phyloP scores from a whole-genome alignment of 805 yeast species.

The Nakazawaea siamensis region DNA sequence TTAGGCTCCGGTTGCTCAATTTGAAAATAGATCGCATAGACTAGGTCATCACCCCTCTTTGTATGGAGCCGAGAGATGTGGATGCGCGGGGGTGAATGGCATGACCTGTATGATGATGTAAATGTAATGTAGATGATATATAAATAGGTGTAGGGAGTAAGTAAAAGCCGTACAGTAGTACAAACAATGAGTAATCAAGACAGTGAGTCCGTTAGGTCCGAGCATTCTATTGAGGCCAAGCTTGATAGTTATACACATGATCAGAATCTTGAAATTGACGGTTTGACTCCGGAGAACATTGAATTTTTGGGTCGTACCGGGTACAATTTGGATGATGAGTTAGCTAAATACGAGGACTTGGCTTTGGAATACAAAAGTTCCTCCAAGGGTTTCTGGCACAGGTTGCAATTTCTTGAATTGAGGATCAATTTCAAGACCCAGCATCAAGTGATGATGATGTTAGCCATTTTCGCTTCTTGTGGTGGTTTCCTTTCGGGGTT shows the following conservation, averaged over 20 bases:
- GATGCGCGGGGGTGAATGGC: no score
- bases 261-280: neutral
- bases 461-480: conserved; percentile 51
- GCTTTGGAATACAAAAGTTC: conserved; percentile 20
- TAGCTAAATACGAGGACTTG: conserved; percentile 24
- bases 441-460: conserved; percentile 34
- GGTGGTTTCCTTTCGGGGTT: conserved; percentile 62
- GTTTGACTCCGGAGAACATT: conserved; percentile 5
- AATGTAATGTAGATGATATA: no score
- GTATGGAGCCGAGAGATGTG: no score
- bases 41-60: no score
- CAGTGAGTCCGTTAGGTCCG: neutral
- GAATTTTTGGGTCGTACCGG: conserved; percentile 12
- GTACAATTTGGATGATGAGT: conserved; percentile 27
- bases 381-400: conserved; percentile 28
- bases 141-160: no score
- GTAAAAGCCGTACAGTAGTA: no score
- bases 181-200: no score
- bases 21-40: no score
- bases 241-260: neutral
- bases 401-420: conserved; percentile 27
- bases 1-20: no score
- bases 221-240: neutral
- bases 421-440: conserved; percentile 35
- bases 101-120: no score